Evolutionary conservation across 1,284 basidiomycete species (phyloP).

Genomic region (Pholiota adiposa): DNA sequence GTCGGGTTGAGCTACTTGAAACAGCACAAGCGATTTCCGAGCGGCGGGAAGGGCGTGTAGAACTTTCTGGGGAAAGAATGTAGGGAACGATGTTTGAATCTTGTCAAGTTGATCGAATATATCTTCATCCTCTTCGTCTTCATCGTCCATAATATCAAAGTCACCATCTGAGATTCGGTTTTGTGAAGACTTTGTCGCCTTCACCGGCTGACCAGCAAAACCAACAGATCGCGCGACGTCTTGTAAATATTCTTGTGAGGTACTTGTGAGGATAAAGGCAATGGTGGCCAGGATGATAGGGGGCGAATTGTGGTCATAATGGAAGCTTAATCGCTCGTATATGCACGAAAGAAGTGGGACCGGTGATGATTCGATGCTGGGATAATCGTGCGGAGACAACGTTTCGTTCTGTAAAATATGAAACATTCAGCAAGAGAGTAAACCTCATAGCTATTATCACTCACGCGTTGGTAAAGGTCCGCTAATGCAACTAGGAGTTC

Average conservation of each 20-base stretch:
- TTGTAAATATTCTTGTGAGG: conserved; percentile 64
- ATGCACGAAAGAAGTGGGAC: conserved; percentile 58
- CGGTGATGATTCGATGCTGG: conserved; percentile 44
- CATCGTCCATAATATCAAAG: conserved; percentile 39
- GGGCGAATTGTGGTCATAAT: conserved; percentile 55
- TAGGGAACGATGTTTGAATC: conserved; percentile 50
- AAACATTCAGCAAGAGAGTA: conserved; percentile 5
- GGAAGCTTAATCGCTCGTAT: conserved; percentile 51
- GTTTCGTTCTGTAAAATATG: conserved; percentile 40
- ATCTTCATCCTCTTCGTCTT: conserved; percentile 41
- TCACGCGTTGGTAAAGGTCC: conserved; percentile 58
- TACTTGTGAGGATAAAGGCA: conserved; percentile 64
- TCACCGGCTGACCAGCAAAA: conserved; percentile 42
- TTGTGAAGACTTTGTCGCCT: conserved; percentile 24
- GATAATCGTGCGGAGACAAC: conserved; percentile 45
- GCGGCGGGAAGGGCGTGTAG: conserved; percentile 60
- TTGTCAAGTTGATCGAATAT: conserved; percentile 35
- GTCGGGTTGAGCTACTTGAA: conserved; percentile 62
- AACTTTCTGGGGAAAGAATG: conserved; percentile 58
- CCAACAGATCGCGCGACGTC: conserved; percentile 61
- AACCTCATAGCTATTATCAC: conserved; percentile 28
- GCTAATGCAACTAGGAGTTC: conserved; percentile 54
- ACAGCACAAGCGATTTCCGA: conserved; percentile 65
- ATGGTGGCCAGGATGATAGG: conserved; percentile 51
- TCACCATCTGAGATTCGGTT: conserved; percentile 36